Evolutionary conservation across 768 basidiomycete species (phyloP), one percentile per base, ranked within the genome.

Genomic region (Austroboletus festivus): DNA sequence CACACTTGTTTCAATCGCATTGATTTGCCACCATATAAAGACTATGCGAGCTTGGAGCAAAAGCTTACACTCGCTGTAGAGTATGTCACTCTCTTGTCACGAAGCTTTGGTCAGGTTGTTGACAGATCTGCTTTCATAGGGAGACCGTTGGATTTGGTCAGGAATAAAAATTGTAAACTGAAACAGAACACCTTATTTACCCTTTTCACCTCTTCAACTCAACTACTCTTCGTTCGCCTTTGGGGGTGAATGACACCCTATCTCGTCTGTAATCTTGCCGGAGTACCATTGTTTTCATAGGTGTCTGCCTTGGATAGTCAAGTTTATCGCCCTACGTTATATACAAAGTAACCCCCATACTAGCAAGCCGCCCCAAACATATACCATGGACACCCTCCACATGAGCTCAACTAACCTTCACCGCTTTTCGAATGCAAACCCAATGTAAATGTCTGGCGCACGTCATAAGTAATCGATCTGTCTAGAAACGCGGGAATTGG

Each of bases 21-120:
- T 58, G 96, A 99, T 72, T 70, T 99, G 46, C 96, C 96, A n/a
- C 91, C 93, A 12, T 99, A 99, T 68, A 94, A 92, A 64, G 91
- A 93, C 59, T 96, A 95, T 64, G 89, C 89, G 34, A 91, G 84
- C 57, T 68, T 98, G 57, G 95, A 98, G 68, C 88, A 97, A 40
- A 97, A 97, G 74, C 72, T 99, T 53, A 95, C 93, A 3, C 76
- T 94, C 53, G 93, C 93, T 46, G 89, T 94, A 48, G 93, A 95
- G 89, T 90, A 69, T 69, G 91, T 84, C 34, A 21, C 47, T n/a
- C n/a, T n/a, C n/a, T 42, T 20, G 30, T 40, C 51, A 15, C 37
- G 21, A n/a, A 6, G 50, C 5, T 34, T 45, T 44, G 44, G 42
- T 58, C 9, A 39, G 53, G 10, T 52, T 44, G 46, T 43, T 62